A percentile compares a stretch with the other conserved stretches of the same genome.
Conservation (phyloP, 768 basidiomycete species). For the Cystofilobasidium bisporidii region DNA sequence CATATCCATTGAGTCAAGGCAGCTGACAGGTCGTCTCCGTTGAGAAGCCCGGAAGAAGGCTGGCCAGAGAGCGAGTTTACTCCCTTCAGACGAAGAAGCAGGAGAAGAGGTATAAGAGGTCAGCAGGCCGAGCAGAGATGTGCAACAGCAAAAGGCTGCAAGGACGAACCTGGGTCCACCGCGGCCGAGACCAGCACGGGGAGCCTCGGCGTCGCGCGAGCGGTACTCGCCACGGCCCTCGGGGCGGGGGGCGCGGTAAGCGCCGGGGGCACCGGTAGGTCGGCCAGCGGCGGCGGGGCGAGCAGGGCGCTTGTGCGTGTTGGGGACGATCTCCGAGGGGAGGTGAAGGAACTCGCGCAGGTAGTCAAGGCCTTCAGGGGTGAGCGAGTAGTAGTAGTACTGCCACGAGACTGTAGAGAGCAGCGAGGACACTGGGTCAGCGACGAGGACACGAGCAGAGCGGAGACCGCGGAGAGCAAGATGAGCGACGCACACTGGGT, state of each 20-base stretch:
- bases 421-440: neutral
- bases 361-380: conserved; percentile 93
- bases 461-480: neutral
- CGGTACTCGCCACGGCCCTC: conserved; percentile 69
- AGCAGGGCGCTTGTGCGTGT: conserved; percentile 93
- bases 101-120: too few species aligned
- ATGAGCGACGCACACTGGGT: conserved; percentile 55
- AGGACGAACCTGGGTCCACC: conserved; percentile 50
- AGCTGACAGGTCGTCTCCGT: conserved; percentile 1
- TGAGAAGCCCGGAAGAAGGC: neutral
- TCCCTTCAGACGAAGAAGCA: too few species aligned
- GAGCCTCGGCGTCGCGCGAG: conserved; percentile 46
- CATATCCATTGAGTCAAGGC: neutral
- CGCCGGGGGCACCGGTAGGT: conserved; percentile 58
- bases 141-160: too few species aligned
- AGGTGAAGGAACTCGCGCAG: conserved; percentile 88
- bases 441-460: neutral
- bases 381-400: conserved; percentile 96
- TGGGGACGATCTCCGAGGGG: conserved; percentile 87
- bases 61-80: too few species aligned
- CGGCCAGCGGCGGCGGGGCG: conserved; percentile 58
- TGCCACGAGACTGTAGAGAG: conserved; percentile 77
- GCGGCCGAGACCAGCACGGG: conserved; percentile 60
- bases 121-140: too few species aligned
- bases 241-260: conserved; percentile 79